Evolutionary conservation across 1,284 basidiomycete genomes (phyloP).

Genomic region (Trametes hirsuta): DNA sequence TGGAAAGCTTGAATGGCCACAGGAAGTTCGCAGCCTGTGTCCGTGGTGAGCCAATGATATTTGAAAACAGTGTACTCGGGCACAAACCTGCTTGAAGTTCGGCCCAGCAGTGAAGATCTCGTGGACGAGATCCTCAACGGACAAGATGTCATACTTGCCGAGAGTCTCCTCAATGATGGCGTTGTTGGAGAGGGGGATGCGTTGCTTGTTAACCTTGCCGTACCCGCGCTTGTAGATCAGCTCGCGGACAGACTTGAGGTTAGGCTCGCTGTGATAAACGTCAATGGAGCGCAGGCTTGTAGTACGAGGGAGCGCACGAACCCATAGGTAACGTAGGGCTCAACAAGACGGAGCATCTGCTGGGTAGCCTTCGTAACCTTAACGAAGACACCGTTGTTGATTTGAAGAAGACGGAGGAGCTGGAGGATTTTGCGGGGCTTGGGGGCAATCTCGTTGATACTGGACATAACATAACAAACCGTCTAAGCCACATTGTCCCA

Average conservation of each 20-base stretch:
- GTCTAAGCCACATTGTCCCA: neutral
- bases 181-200: slow-evolving; percentile 96
- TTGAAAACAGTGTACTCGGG: neutral
- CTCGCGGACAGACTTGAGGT: slow-evolving; percentile 96
- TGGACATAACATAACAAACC: slow-evolving; percentile 33
- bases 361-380: slow-evolving; percentile 96
- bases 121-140: slow-evolving; percentile 97
- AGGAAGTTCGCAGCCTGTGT: slow-evolving; percentile 89
- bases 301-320: slow-evolving; percentile 41
- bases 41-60: neutral
- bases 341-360: slow-evolving; percentile 97
- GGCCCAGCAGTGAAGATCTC: slow-evolving; percentile 96
- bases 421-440: slow-evolving; percentile 99
- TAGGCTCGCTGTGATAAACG: slow-evolving; percentile 72
- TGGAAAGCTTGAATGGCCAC: slow-evolving; percentile 99
- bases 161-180: slow-evolving; percentile 91
- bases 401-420: slow-evolving; percentile 97
- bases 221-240: slow-evolving; percentile 99
- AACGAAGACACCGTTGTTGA: slow-evolving; percentile 99
- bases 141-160: slow-evolving; percentile 96
- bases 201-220: slow-evolving; percentile 98
- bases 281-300: neutral
- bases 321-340: slow-evolving; percentile 98
- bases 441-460: slow-evolving; percentile 99
- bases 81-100: slow-evolving; percentile 94